Base-by-base conservation (phyloP, 2,329 filamentous ascomycete genomes). In the Hortaea werneckii region DNA sequence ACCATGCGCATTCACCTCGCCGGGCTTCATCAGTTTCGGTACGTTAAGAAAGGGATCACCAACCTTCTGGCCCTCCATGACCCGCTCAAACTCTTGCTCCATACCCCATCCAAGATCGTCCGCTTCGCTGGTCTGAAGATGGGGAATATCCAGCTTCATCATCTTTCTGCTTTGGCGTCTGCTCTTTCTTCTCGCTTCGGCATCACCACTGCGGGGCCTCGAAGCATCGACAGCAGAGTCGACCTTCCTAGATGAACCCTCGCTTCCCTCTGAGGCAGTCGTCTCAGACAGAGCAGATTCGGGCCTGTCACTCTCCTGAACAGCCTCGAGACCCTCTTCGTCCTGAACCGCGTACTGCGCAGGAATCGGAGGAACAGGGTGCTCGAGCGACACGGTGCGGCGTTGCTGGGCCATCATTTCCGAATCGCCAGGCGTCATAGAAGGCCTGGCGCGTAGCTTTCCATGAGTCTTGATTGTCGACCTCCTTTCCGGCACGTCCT, bases 21-120 rank as follows among this genome's bases (percentile, higher is more conserved):
- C 32, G 8, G 32, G 32, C 32, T 9, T 35, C 13, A 20, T 13
- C 8, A 26, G 3, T 11, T 37, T 57, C 57, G 58, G 60, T 59
- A 63, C 64, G 50, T 62, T 54, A n/a, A 35, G 8, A 9, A 35
- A 35, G 51, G 46, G 43, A 29, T 55, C 78, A 70, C 73, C 72
- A 76, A 95, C 89, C 88, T 96, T 96, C 84, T 95, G 89, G 64
- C 83, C 78, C 70, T 95, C 88, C 58, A 96, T 94, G 46, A 96
- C 86, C 50, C 90, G 80, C 60, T 96, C 88, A 67, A 96, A 95
- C 64, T 95, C 92, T 58, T 85, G 79, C 59, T 94, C 87, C 40
- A 96, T 77, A 53, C 87, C 90, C 52, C 94, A 81, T 50, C 86
- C 86, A 45, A 92, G 76, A 60, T 92, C 88, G 40, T 77, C 72